Conservation (phyloP, 148 eudicot genomes). For the Cornus suecica region DNA sequence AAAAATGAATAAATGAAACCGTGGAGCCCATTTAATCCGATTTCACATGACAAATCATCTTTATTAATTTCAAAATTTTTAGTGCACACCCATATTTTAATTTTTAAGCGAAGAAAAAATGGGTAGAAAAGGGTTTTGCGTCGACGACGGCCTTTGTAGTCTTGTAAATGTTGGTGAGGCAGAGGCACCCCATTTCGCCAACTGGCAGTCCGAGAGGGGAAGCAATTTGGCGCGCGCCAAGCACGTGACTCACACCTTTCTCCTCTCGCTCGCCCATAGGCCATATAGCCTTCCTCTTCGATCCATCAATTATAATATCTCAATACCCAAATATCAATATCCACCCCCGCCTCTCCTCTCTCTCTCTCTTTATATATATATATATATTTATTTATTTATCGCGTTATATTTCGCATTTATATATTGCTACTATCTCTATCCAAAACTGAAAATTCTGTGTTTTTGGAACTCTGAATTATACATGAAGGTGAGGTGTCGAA, state of each 20-base stretch:
- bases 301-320: neutral
- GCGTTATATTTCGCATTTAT: no score
- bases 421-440: neutral
- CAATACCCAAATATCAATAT: constrained; percentile 6
- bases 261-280: neutral
- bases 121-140: no score
- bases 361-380: constrained; percentile 12
- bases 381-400: constrained; percentile 3
- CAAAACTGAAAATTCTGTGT: neutral
- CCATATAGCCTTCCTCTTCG: neutral
- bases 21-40: no score
- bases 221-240: neutral
- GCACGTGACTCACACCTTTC: constrained; percentile 20
- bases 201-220: constrained; percentile 43
- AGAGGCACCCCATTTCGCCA: constrained; percentile 38
- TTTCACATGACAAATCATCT: no score
- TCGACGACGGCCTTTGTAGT: no score
- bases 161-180: constrained; percentile 48
- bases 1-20: no score
- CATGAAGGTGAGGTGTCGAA: constrained; percentile 10
- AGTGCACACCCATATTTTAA: no score
- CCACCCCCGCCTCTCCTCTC: constrained; percentile 21
- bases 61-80: no score
- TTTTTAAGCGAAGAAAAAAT: no score
- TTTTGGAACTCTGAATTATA: constrained; percentile 12